Base-by-base conservation (phyloP, 768 basidiomycete genomes). In the Tulasnella sp. region DNA sequence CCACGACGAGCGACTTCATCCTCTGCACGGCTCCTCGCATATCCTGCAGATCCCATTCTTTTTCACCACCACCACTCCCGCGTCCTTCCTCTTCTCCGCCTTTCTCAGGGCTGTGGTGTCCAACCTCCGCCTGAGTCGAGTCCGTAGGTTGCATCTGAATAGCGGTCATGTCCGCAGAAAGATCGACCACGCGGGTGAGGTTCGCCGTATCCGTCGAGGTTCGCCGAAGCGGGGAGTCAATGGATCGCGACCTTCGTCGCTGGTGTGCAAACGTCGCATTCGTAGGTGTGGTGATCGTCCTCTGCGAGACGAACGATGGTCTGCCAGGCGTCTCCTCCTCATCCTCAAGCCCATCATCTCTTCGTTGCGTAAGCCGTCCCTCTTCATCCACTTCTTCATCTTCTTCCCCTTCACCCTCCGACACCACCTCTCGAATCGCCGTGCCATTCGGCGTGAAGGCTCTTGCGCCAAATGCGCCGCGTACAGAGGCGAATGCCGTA, bases 141-240 rank as follows among this genome's bases (percentile, higher is more conserved):
- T 38, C 34, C 15, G 34, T 38, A 38, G 34, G 34, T 38, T 38
- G 34, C 34, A 38, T 38, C 7, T 15, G 15, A 7, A 38, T 38
- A 38, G 5, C 34, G 34, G 15, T 38, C 7, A 38, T 38, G 7
- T 38, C 34, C 7, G 34, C 27, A 10, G 54, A 56, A 25, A 56
- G n/a, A 42, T 56, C 54, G 42, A 56, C 25, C 21, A 56, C 54
- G 21, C 54, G 54, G n/a, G 54, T 56, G 25, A 56, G 19, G 30
- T 56, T 19, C 17, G 54, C 34, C 9, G 54, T 43, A 43, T 44
- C 54, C 7, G 17, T 25, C 9, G 25, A 21, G 5, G 21, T 19
- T 7, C 15, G 34, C 34, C 34, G 5, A 5, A 7, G 34, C 5
- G 34, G 34, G 1, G 54, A 56, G 19, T 56, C 54, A 4, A 43